Evolutionary conservation across 2,329 filamentous ascomycete species (phyloP), one percentile per base, ranked within the genome.

Genomic region (Neoascochyta sp.): DNA sequence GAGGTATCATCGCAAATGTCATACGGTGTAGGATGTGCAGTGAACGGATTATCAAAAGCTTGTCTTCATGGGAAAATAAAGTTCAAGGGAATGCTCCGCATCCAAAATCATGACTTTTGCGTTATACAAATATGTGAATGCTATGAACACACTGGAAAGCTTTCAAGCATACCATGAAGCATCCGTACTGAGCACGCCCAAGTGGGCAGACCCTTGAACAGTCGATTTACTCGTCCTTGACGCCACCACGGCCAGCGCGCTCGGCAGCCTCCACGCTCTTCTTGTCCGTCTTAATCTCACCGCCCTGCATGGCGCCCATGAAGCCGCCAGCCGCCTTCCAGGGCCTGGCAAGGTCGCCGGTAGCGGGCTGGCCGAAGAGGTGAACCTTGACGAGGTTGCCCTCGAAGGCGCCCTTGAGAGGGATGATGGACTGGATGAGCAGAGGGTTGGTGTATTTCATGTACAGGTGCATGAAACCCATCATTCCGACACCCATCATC

Each of bases 361-460:
- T 78, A 22, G 92, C 90, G 21, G 90, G 79, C 66, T 92, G 74
- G 57, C 89, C 89, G 45, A 89, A 84, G 45, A 98, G 51, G 70
- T 96, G 85, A 60, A 98, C 90, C 79, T 96, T 95, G 74, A 92
- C 78, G 54, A 95, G 74, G 75, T 95, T 96, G 70, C 83, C 77
- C 75, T 98, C 92, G 67, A 98, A 78, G 24, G 88, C 90, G 62
- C 84, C 78, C 82, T 98, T 98, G 67, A 96, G 75, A 18, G 92
- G 92, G 62, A 98, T 92, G 71, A 98, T 95, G 65, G 85, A 93
- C 79, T 98, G 92, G 72, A 98, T 95, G 58, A 95, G 74, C 29
- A 98, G 85, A 22, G 92, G 92, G 80, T 96, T 98, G 72, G 89
- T 96, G 82, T 96, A 98, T 68, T 95, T 89, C 76, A 98, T 85